Evolutionary conservation across 2,329 filamentous ascomycete genomes (phyloP), one percentile per base, ranked within the genome.

Genomic region (Parafenestella ontariensis): DNA sequence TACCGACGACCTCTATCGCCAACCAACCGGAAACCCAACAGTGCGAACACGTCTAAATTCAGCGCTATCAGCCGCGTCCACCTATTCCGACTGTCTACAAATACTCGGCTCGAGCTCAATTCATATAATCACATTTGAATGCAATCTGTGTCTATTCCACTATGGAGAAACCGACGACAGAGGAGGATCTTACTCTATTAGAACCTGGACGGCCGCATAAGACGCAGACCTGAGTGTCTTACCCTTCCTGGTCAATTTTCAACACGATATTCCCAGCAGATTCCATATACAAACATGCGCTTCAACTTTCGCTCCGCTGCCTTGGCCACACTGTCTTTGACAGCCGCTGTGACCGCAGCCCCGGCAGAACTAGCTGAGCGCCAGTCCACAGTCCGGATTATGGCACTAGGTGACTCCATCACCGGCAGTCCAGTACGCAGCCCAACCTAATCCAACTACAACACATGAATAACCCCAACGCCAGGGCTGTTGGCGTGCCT

Each of bases 401-500:
- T 68, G 65, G 49, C 64, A 8, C 59, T 68, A 29, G 64, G 65
- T n/a, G 65, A 65, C 29, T 69, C 65, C 10, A 69, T 69, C 29
- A 61, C 65, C 11, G 61, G 58, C 10, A 56, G 55, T 29, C 58
- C 58, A n/a, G 58, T 61, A 50, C 24, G 58, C 20, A 31, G 11
- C 17, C 6, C 34, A 7, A 45, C 1, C 6, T 24, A 31, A 8
- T 4, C 6, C n/a, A 29, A 42, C 11, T 10, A 20, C 11, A 42
- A 15, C 17, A 15, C 17, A 26, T 6, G 8, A 36, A 36, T 52
- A 41, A 45, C 33, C n/a, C 36, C 13, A 5, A 71, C 68, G 1
- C 10, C 47, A 69, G 66, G 65, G 63, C 10, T 71, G 68, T 50
- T 71, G 68, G 68, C 67, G 68, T 28, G 67, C 65, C 11, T 51